Percentiles rank a stretch among this genome's conserved stretches.
Evolutionary conservation across 331 rosid species (phyloP).

Genomic region (Spiraea crenata): DNA sequence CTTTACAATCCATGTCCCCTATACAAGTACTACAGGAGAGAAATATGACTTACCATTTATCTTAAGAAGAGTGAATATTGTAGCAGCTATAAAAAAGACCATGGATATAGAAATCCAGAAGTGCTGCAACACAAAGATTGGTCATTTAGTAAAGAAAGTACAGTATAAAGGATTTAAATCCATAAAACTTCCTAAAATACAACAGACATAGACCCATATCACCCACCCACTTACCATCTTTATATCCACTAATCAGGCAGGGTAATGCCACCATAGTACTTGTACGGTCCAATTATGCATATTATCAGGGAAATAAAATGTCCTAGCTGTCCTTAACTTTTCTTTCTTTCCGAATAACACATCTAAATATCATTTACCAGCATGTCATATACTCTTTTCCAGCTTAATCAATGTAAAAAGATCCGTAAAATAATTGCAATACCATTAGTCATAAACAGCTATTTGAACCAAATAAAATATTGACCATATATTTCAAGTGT

Average conservation of each 20-base stretch:
- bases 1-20: slow-evolving; percentile 1
- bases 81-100: slow-evolving; percentile 94
- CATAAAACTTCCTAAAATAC: neutral
- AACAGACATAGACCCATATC: neutral
- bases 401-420: neutral
- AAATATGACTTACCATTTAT: slow-evolving; percentile 63
- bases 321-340: neutral
- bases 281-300: neutral
- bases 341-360: neutral
- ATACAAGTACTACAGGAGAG: slow-evolving; percentile 3
- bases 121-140: slow-evolving; percentile 59
- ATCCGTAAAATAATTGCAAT: neutral
- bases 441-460: neutral
- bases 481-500: neutral
- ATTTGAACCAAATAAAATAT: neutral
- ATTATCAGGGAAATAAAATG: slow-evolving; percentile 8
- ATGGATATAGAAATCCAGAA: slow-evolving; percentile 98
- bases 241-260: neutral
- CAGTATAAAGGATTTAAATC: neutral
- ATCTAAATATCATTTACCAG: neutral
- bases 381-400: neutral
- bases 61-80: slow-evolving; percentile 84
- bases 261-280: slow-evolving; percentile 12
- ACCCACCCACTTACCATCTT: neutral
- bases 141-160: slow-evolving; percentile 27